These are phyloP conservation scores for Aspergillus cejpii DNA, from an alignment of 2,329 filamentous ascomycete genomes.

Conservation along the genomic window DNA sequence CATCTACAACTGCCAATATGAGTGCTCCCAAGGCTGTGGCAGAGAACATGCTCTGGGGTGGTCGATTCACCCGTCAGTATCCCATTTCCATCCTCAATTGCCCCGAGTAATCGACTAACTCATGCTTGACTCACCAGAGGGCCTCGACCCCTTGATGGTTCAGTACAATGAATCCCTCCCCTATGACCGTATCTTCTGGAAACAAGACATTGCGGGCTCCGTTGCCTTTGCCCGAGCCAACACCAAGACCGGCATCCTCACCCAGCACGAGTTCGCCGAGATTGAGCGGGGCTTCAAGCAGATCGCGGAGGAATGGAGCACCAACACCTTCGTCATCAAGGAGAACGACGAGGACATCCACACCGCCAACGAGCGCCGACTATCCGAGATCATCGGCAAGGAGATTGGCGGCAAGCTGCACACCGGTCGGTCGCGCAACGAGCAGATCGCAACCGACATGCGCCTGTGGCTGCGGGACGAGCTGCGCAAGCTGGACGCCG, in stretches of 20 bases:
- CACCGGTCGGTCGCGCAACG: constrained; percentile 79
- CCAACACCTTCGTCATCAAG: constrained; percentile 33
- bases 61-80: constrained; percentile 52
- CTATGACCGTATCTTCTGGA: constrained; percentile 71
- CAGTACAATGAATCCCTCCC: constrained; percentile 76
- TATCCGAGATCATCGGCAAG: constrained; percentile 80
- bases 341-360: constrained; percentile 55
- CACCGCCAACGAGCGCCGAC: constrained; percentile 63
- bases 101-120: constrained; percentile 17
- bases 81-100: constrained; percentile 6
- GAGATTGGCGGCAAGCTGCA: constrained; percentile 82
- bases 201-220: constrained; percentile 70
- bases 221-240: constrained; percentile 81
- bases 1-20: constrained; percentile 23
- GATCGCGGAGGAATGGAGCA: constrained; percentile 44
- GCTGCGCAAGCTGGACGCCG: constrained; percentile 61
- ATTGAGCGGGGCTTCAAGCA: constrained; percentile 65
- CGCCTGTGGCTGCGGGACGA: constrained; percentile 77
- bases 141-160: constrained; percentile 77
- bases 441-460: constrained; percentile 88
- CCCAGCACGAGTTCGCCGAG: constrained; percentile 61
- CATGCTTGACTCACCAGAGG: constrained; percentile 49
- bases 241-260: constrained; percentile 66
- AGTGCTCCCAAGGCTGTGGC: constrained; percentile 34
- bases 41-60: constrained; percentile 55